Evolutionary conservation across 2,329 filamentous ascomycete genomes (phyloP), one percentile per base, ranked within the genome.

Genomic region (Sporothrix humicola): DNA sequence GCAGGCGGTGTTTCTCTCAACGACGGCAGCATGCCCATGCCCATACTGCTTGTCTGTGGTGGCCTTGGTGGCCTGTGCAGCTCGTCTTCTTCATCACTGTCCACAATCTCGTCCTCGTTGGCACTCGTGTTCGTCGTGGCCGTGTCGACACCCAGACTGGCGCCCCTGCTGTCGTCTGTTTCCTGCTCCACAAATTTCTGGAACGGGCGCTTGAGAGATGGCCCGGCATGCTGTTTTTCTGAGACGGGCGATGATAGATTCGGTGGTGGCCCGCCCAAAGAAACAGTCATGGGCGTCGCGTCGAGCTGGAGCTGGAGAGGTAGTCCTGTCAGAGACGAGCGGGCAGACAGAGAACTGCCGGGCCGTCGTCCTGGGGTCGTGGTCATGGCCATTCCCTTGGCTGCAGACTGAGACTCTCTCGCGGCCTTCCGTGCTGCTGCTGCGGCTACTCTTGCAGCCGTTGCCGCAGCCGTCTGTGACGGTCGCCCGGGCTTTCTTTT

Each of bases 201-300:
- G 17, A 72, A 58, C 1, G 72, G 73, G 3, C 42, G 54, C 37
- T 58, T 75, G 17, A 75, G 59, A 0, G 75, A 71, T 2, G 71
- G 54, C 1, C 73, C 73, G 8, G 72, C 72, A 17, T 73, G 74
- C 65, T 73, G 73, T n/a, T 71, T 54, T 6, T 44, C 65, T 23
- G 66, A 69, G 3, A 10, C n/a, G 12, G 66, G 50, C 3, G 66
- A 56, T 0, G 50, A 69, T 15, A 68, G 7, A 2, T 17, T 54
- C 5, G 50, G 66, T 7, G 31, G 50, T 6, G 48, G 42, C 7
- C 42, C 61, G 1, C 61, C 42, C 9, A 48, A 26, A 2, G 66
- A 42, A 0, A 52, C 50, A 4, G 17, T 44, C 48, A 44, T 46
- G 50, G 50, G 31, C 6, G 20, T 44, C n/a, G 52, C 23, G 44